phyloP scores from a whole-genome alignment of 805 yeast species.

The Scheffersomyces coipomensis region DNA sequence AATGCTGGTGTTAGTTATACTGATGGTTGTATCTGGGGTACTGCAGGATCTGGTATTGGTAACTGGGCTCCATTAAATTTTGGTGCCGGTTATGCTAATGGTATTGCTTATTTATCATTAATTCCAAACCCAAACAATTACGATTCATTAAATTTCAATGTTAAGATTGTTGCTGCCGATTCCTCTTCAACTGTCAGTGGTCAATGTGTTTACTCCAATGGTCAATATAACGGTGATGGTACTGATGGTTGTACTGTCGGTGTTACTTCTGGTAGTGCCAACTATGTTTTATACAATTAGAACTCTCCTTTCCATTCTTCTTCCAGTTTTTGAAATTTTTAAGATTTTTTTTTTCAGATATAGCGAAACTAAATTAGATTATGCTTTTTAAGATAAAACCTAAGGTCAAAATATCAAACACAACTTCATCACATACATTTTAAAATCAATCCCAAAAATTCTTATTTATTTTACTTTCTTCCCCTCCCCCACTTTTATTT shows the following conservation, averaged over 20 bases:
- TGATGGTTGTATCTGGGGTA: slow-evolving; percentile 77
- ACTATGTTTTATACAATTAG: slow-evolving; percentile 66
- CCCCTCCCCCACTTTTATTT: not conserved
- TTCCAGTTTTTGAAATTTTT: not conserved
- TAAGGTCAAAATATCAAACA: too few relatives aligned
- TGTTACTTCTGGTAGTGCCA: slow-evolving; percentile 79
- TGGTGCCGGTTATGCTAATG: slow-evolving; percentile 70
- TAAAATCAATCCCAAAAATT: not conserved
- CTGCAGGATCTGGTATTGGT: slow-evolving; percentile 57
- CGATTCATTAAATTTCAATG: slow-evolving; percentile 39
- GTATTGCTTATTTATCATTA: slow-evolving; percentile 64
- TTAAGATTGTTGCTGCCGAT: slow-evolving; percentile 43
- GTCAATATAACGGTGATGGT: slow-evolving; percentile 65
- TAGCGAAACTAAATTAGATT: not conserved
- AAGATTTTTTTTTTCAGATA: not conserved
- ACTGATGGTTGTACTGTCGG: slow-evolving; percentile 92
- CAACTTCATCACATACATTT: too few relatives aligned
- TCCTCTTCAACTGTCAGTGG: slow-evolving; percentile 61
- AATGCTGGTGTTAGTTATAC: slow-evolving; percentile 66
- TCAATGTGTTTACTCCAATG: slow-evolving; percentile 75
- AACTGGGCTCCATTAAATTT: slow-evolving; percentile 80
- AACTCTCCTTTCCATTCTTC: not conserved
- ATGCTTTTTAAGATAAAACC: too few relatives aligned
- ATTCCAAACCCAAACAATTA: slow-evolving; percentile 77
- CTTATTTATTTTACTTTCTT: not conserved